Evolutionary conservation across 2,329 filamentous ascomycete species (phyloP), one percentile per base, ranked within the genome.

Genomic region (Monosporascus sp.): DNA sequence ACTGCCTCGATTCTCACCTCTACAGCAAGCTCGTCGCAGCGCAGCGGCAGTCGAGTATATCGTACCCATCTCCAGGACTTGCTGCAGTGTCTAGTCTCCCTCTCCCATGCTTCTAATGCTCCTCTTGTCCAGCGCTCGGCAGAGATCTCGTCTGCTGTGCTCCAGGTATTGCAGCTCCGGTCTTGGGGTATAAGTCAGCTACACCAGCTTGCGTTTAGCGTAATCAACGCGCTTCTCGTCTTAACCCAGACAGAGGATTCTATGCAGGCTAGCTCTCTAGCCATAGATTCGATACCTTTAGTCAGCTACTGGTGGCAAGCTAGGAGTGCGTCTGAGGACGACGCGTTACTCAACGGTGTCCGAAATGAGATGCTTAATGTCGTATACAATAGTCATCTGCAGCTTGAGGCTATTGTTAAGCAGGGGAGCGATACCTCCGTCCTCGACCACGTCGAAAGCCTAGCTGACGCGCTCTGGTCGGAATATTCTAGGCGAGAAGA

Each of bases 311-410:
- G 91, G 72, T 99, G 93, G 92, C 78, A 85, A 58, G 79, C 81
- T n/a, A 89, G 88, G 60, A 80, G 82, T 46, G 70, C 79, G 26
- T 78, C 80, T 16, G 78, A 84, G 60, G 78, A 84, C 24, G 68
- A 73, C 58, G 79, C 82, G 62, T 78, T 82, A 62, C 78, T 83
- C 58, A 83, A 79, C 57, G 77, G 77, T 2, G 69, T 94, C 49
- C 85, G 87, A 60, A 88, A 93, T 58, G 90, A 91, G 67, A 87
- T 96, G 67, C 76, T 95, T 37, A 85, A 85, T 60, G 83, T 84
- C 1, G 73, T 96, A 27, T 84, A 88, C 57, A 74, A 82, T n/a
- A 76, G 85, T 35, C 79, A 84, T 58, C 72, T 86, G 8, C 83
- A 87, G 58, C 73, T 89, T 46, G 78, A 88, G 58, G 73, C 81